Conservation (phyloP, 169 alveolate genomes). For the Plasmodium malariae region DNA sequence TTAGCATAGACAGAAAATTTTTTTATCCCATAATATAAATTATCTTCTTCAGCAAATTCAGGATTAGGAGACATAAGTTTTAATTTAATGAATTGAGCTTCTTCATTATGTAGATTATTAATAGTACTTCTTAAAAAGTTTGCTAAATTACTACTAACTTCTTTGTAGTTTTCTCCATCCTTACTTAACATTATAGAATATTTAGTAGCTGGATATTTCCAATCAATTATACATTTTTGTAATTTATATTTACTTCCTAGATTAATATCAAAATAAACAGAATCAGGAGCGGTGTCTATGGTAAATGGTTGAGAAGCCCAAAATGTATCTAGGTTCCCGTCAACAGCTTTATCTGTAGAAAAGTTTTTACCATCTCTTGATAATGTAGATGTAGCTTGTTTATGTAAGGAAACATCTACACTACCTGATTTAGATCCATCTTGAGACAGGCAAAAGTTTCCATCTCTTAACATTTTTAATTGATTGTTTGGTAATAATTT, state of each 20-base stretch:
- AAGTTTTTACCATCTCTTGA: conserved; percentile 81
- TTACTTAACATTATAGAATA: conserved; percentile 82
- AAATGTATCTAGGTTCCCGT: conserved; percentile 88
- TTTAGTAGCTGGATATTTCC: conserved; percentile 92
- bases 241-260: conserved; percentile 87
- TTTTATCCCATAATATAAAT: conserved; percentile 88
- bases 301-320: conserved; percentile 88
- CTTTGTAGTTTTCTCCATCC: conserved; percentile 81
- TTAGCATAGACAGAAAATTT: conserved; percentile 86
- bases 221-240: conserved; percentile 83
- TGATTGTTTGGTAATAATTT: conserved; percentile 91
- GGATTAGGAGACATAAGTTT: conserved; percentile 86
- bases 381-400: conserved; percentile 85
- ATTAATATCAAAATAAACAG: conserved; percentile 85
- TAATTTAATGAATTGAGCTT: conserved; percentile 82
- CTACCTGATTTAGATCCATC: conserved; percentile 90
- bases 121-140: conserved; percentile 79
- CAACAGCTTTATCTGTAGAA: conserved; percentile 87
- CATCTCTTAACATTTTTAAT: conserved; percentile 89
- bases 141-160: conserved; percentile 74
- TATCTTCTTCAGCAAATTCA: conserved; percentile 74
- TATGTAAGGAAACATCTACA: conserved; percentile 88
- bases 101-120: conserved; percentile 78
- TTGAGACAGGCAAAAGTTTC: conserved; percentile 91
- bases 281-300: conserved; percentile 81